phyloP scores from a whole-genome alignment of 495 filamentous ascomycete species.

The Penicillium waksmanii region DNA sequence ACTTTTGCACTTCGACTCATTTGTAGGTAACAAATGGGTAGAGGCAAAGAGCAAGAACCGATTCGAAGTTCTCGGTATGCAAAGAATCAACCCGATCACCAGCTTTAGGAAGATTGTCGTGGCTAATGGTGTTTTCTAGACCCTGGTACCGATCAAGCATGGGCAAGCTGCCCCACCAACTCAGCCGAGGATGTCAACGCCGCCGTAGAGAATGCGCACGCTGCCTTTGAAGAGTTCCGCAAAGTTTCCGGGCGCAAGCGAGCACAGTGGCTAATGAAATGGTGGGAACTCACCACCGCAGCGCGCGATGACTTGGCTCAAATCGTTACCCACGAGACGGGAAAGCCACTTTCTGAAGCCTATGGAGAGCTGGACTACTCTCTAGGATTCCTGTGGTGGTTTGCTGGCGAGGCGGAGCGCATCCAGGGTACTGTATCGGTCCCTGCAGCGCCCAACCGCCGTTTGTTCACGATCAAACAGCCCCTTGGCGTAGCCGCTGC shows the following conservation, averaged over 20 bases:
- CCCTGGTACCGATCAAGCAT: slow-evolving; percentile 66
- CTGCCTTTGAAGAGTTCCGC: slow-evolving; percentile 63
- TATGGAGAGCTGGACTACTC: slow-evolving; percentile 65
- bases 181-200: slow-evolving; percentile 62
- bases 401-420: slow-evolving; percentile 70
- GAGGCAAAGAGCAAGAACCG: slow-evolving; percentile 62
- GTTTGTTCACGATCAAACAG: slow-evolving; percentile 73
- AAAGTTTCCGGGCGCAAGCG: slow-evolving; percentile 63
- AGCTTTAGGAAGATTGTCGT: neutral
- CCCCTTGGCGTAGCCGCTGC: slow-evolving; percentile 67
- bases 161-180: slow-evolving; percentile 66
- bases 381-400: slow-evolving; percentile 65
- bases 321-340: slow-evolving; percentile 65
- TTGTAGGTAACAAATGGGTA: slow-evolving; percentile 65
- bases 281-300: slow-evolving; percentile 56
- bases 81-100: slow-evolving; percentile 6
- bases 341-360: slow-evolving; percentile 64
- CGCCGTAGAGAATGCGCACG: slow-evolving; percentile 61
- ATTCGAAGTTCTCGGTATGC: slow-evolving; percentile 66
- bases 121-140: slow-evolving; percentile 40
- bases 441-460: slow-evolving; percentile 59
- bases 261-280: slow-evolving; percentile 65
- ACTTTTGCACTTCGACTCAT: slow-evolving; percentile 62
- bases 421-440: slow-evolving; percentile 63
- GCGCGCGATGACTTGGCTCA: slow-evolving; percentile 59